A percentile compares a stretch with the other conserved stretches of the same genome.
Conservation (phyloP, 2,329 filamentous ascomycete species). For the Knufia fluminis region DNA sequence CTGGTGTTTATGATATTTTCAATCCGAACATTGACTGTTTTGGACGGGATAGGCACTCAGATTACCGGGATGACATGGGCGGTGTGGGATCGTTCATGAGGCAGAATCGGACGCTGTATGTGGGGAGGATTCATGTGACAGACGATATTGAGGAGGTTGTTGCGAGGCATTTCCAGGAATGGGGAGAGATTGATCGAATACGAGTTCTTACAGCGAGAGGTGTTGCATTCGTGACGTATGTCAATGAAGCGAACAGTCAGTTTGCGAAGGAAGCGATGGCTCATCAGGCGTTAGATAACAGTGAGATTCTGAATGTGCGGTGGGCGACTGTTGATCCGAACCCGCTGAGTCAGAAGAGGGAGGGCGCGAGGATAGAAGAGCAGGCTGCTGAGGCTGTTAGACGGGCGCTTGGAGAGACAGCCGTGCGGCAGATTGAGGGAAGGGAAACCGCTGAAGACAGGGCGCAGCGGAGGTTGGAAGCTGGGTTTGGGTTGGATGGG, state of each 20-base stretch:
- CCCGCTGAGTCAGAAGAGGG: conserved; percentile 84
- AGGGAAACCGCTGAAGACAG: conserved; percentile 79
- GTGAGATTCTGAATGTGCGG: conserved; percentile 73
- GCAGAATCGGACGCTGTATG: conserved; percentile 87
- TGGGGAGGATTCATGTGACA: conserved; percentile 86
- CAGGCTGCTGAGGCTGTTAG: conserved; percentile 92
- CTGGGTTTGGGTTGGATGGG: conserved; percentile 69
- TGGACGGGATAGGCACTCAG: conserved; percentile 80
- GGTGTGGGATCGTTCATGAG: conserved; percentile 90
- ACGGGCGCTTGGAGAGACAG: conserved; percentile 76
- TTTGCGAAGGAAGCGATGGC: conserved; percentile 96
- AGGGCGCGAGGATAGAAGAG: conserved; percentile 81
- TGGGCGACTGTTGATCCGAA: conserved; percentile 98
- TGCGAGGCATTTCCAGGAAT: conserved; percentile 89
- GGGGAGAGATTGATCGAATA: conserved; percentile 82
- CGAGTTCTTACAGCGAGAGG: conserved; percentile 81
- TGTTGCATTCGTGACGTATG: conserved; percentile 91
- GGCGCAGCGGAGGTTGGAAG: conserved; percentile 78
- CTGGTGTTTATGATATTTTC: conserved; percentile 78
- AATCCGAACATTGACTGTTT: conserved; percentile 95
- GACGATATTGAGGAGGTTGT: conserved; percentile 97
- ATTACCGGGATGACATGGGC: conserved; percentile 96
- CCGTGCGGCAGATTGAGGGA: conserved; percentile 88
- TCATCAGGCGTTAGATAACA: conserved; percentile 83
- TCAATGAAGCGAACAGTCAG: conserved; percentile 78